Conservation (phyloP, 257 asterid species). For the Penstemon davidsonii region DNA sequence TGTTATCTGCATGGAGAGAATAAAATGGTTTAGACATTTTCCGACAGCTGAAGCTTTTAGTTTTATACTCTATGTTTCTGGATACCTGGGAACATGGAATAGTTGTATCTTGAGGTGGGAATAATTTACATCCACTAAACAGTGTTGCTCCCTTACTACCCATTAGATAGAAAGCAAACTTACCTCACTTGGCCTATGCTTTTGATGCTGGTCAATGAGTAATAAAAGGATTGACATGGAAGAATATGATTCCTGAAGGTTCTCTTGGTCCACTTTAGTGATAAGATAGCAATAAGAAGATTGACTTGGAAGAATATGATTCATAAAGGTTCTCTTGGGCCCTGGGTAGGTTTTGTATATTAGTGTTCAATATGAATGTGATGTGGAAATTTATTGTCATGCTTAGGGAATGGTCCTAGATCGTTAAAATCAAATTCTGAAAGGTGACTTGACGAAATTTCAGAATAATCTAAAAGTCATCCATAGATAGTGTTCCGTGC, state of each 20-base stretch:
- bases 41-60: not conserved
- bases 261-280: not conserved
- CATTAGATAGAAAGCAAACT: not conserved
- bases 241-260: not conserved
- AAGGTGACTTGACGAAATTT: not conserved
- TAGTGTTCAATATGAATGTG: not conserved
- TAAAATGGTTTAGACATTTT: not conserved
- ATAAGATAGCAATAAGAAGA: not conserved
- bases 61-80: not conserved
- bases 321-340: not conserved
- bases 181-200: not conserved
- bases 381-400: not conserved
- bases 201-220: too few relatives aligned
- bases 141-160: not conserved
- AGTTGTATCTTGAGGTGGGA: not conserved
- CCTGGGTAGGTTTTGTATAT: not conserved
- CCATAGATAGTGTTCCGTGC: not conserved
- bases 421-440: not conserved
- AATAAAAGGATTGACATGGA: not conserved
- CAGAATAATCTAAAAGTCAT: not conserved
- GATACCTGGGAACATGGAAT: not conserved
- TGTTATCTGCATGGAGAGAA: not conserved
- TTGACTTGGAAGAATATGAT: not conserved
- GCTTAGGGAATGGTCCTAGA: not conserved
- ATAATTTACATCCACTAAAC: not conserved